Evolutionary conservation across 2,329 filamentous ascomycete species (phyloP), one percentile per base, ranked within the genome.

Genomic region (Epichloe aotearoae): DNA sequence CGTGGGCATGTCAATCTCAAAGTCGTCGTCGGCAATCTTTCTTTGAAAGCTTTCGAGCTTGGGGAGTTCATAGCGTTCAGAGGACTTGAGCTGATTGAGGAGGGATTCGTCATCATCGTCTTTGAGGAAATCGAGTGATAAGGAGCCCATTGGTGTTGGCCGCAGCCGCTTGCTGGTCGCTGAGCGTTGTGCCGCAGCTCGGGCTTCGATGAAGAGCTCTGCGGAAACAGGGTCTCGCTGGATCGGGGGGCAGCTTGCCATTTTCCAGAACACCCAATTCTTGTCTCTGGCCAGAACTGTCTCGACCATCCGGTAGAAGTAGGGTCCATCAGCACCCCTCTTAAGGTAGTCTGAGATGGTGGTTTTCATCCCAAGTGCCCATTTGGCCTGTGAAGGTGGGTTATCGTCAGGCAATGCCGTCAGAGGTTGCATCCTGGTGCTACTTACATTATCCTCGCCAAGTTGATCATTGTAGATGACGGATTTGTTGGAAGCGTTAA

Each of bases 191-290:
- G 83, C 83, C 44, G 78, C 73, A 33, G 75, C 71, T 63, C 84
- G 85, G 23, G 89, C 84, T 50, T 82, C 76, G 39, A 82, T 67
- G 63, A 89, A 91, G 45, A 84, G 77, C 30, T 79, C 69, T 1
- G 83, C 75, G 3, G 83, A 76, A 33, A 97, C 76, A 11, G 87
- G 73, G 20, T 85, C 79, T 53, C 80, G 79, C 62, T 90, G 83
- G 61, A 99, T 97, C 5, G 84, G 79, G 88, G 88, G 88, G 64
- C 93, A 98, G 57, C 84, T 88, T 64, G 96, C 89, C 53, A 91
- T 84, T 70, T 99, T 99, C 93, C 93, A 99, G 55, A 89, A 84
- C 43, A 94, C 89, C 94, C 94, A 98, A 64, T 97, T 96, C 72
- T 96, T 97, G 67, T 99, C 93, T 55, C 93, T 79, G 23, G 88